Base-by-base conservation (phyloP, 352 stramenopile genomes). In the Pythium aristosporum region DNA sequence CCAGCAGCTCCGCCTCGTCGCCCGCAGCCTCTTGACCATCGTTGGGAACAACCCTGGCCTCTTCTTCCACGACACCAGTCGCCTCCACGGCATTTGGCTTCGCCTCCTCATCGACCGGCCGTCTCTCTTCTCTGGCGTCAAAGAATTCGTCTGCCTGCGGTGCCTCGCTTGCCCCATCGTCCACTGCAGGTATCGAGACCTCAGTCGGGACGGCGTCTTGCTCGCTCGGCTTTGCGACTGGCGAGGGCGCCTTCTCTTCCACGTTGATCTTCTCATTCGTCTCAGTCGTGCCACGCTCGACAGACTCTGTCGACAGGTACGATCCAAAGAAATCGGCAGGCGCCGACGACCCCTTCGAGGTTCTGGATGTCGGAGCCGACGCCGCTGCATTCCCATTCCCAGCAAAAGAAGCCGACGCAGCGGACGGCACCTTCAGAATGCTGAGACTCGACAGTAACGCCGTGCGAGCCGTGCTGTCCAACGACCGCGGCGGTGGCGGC, bases 271-370 rank as follows among this genome's bases (percentile, higher is more conserved):
- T 21, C 11, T 13, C 39, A 46, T 10, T 46, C 50, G 30, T 46
- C 20, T 25, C 47, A 16, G 15, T 44, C 32, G n/a, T 30, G 6
- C 7, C n/a, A 43, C 5, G 12, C 15, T 34, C 39, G 2, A 28
- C 18, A 15, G 42, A 21, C 16, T 61, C 57, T 13, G 30, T 10
- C 23, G 63, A 44, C 3, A 70, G 39, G 39, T 62, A 70, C 16
- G 63, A 70, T 8, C 49, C 63, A 41, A 70, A 70, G 20, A 70
- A 70, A 37, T 63, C 57, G 15, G 41, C 57, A 5, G 32, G 13
- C 6, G 41, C 20, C 4, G 55, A 52, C 30, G 39, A 3, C 15
- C 28, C 36, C 30, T 51, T 61, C 20, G 56, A 65, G 0, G 55
- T 69, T 37, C 39, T 42, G 8, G 63, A 69, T 3, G 63, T 46